A percentile compares a stretch with the other conserved stretches of the same genome.
phyloP scores from a whole-genome alignment of 129 eudicot species.

The Flaveria linearis region DNA sequence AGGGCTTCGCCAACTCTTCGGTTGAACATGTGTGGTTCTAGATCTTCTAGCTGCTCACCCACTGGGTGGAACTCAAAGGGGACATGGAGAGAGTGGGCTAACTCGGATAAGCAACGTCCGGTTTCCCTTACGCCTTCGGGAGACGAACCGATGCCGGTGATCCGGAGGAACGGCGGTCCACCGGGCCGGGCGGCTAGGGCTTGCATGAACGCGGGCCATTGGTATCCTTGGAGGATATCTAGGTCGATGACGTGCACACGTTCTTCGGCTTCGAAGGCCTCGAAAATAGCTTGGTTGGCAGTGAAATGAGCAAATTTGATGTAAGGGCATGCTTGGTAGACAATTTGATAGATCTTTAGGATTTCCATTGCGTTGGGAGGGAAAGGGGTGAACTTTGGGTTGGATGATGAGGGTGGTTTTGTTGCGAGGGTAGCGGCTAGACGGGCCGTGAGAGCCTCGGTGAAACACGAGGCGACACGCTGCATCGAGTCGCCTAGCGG shows the following conservation, averaged over 20 bases:
- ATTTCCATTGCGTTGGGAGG: constrained; percentile 67
- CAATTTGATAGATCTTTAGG: constrained; percentile 71
- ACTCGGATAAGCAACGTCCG: constrained; percentile 60
- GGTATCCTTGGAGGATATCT: constrained; percentile 78
- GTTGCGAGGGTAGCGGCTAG: constrained; percentile 61
- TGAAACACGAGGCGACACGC: constrained; percentile 77
- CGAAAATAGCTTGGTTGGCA: constrained; percentile 74
- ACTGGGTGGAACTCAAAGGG: constrained; percentile 74
- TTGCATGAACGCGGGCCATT: constrained; percentile 85
- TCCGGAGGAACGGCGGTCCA: constrained; percentile 66
- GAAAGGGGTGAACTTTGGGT: constrained; percentile 56
- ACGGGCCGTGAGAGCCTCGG: constrained; percentile 69
- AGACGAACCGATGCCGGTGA: constrained; percentile 65
- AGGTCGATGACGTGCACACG: constrained; percentile 77
- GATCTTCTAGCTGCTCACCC: constrained; percentile 58
- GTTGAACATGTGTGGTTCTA: constrained; percentile 73
- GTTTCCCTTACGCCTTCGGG: constrained; percentile 65
- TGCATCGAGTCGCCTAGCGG: constrained; percentile 89
- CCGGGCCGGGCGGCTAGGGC: constrained; percentile 76
- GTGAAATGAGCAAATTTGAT: constrained; percentile 79
- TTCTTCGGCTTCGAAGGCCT: constrained; percentile 70
- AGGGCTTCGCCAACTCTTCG: constrained; percentile 75
- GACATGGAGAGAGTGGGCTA: constrained; percentile 64
- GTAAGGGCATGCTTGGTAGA: constrained; percentile 80
- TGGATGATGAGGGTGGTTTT: constrained; percentile 51